These are phyloP conservation scores for Biscutella auriculata DNA, from an alignment of 441 rosid genomes.

Conservation along the genomic window DNA sequence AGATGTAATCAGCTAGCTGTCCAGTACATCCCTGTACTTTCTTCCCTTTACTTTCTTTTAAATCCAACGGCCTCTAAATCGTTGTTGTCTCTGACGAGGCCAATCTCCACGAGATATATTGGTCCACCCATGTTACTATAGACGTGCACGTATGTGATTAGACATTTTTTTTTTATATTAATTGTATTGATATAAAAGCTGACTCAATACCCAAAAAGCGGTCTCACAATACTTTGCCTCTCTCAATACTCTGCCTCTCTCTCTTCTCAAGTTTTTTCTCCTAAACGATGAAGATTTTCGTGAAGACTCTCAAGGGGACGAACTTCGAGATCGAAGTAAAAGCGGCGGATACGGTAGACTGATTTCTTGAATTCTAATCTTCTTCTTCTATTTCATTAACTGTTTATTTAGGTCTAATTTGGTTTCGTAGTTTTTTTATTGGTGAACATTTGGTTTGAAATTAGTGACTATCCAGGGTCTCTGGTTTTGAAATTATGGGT, in stretches of 20 bases:
- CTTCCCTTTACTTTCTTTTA: not conserved
- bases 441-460: conserved; percentile 74
- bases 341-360: conserved; percentile 47
- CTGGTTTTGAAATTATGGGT: too few relatives aligned
- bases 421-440: conserved; percentile 3
- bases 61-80: conserved; percentile 7
- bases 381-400: not conserved
- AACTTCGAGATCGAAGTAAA: conserved; percentile 69
- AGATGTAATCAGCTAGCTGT: too few relatives aligned
- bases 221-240: too few relatives aligned
- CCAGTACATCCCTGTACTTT: not conserved
- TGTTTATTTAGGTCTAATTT: not conserved
- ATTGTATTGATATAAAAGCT: conserved; percentile 9
- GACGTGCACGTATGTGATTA: not conserved
- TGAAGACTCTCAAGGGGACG: conserved; percentile 71
- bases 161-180: not conserved
- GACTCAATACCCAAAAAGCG: conserved; percentile 10
- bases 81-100: not conserved
- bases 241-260: conserved; percentile 5
- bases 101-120: not conserved
- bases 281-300: conserved; percentile 61
- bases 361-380: not conserved
- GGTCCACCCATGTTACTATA: not conserved
- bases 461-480: conserved; percentile 69
- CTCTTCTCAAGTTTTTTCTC: conserved; percentile 9